Base-by-base conservation (phyloP, 2,329 filamentous ascomycete genomes). In the Pseudogymnoascus sp. region DNA sequence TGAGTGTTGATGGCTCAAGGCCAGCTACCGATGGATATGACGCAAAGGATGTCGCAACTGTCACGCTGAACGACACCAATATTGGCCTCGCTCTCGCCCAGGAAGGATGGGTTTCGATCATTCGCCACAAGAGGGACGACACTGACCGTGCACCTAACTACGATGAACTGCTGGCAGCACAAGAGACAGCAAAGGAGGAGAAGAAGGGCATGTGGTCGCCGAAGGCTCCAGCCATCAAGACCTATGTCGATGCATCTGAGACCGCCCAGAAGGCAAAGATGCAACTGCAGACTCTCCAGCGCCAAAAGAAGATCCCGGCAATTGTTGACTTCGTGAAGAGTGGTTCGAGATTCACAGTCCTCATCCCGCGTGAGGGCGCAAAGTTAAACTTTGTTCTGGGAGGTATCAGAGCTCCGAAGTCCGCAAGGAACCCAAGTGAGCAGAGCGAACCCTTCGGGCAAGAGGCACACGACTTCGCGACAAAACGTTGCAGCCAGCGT, bases 321-420 rank as follows among this genome's bases (percentile, higher is more conserved):
- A 83, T 99, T 69, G 92, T 99, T 45, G 95, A 99, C 76, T 99
- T 96, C 75, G 95, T 96, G 80, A 97, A 97, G 78, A 90, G 92
- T n/a, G 95, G 90, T 31, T 96, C 93, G 42, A 86, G 95, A 69
- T 99, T 97, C 77, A 96, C 91, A 26, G 82, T 99, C 37, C 80
- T 99, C 8, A 86, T 99, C 60, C 93, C 95, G 57, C 88, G 93
- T 37, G 95, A 99, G 74, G 92, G 91, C 71, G 87, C 93, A 73
- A 97, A 97, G 80, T 81, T 99, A 66, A 99, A 93, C 1, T 88
- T 99, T 73, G 93, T 99, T 3, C 85, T 99, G 59, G 93, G 90
- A 62, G 93, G 95, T 59, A 95, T 99, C 69, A 90, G 92, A 65
- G 91, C 91, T 12, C 95, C 95, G 14, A 86, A 90, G 68, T 95